Base-by-base conservation (phyloP, 106 monocot genomes). In the Dendrobium officinale region DNA sequence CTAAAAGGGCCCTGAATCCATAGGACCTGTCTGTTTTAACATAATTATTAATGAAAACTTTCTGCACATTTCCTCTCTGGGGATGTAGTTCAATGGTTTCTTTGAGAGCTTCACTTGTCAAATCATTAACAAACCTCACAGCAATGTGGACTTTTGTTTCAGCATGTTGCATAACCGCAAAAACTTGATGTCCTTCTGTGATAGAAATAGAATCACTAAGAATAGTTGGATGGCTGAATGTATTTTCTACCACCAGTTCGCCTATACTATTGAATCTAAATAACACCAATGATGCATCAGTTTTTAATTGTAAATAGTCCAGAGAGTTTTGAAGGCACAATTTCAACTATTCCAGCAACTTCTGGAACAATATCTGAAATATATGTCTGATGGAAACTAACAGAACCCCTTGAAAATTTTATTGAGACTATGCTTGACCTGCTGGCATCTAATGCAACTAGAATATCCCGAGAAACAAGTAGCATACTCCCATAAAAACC, bases 31-130 rank as follows among this genome's bases (percentile, higher is more conserved):
- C 99, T 43, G 89, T 95, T 84, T 88, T 85, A 11, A 95, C 55
- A 91, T 99, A 99, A 88, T 84, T 99, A 91, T 95, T 99, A 67
- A 99, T 87, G 81, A 99, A 99, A 79, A 95, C 80, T 42, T 91
- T 93, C 75, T 93, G 80, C 9, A 93, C 86, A 51, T 55, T 77
- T 42, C 95, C 99, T 77, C 87, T 85, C 44, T 93, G 85, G 22
- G 33, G 81, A 49, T 90, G 91, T 24, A 93, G 83, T 42, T 85
- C n/a, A 72, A 93, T 78, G 77, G 66, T 88, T 84, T 99, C 99
- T 77, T 78, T 81, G 59, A 86, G 84, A 78, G 81, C 22, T 33
- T 91, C 88, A 78, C 75, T 84, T 73, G 22, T 75, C 2, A 86
- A 15, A 37, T 88, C 91, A 79, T 83, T 84, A 78, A 86, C 84